These are phyloP conservation scores for Schizopora paradoxa DNA, from an alignment of 1,284 basidiomycete species.

Conservation along the genomic window DNA sequence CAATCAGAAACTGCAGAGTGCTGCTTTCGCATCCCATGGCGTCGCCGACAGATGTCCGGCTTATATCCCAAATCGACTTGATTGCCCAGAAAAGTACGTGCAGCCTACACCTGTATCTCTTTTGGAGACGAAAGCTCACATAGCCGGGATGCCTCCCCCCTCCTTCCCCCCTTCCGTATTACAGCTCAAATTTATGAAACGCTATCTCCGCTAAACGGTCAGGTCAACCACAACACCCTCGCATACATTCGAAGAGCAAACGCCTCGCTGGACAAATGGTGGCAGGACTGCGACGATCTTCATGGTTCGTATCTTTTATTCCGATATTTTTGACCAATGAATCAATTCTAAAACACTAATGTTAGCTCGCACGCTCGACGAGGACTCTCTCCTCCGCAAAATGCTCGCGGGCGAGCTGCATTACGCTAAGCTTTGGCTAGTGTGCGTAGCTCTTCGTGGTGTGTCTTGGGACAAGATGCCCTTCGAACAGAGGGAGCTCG, in stretches of 20 bases:
- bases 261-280: slow-evolving; percentile 84
- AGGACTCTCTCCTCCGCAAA: slow-evolving; percentile 79
- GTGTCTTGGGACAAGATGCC: slow-evolving; percentile 93
- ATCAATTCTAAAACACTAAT: slow-evolving; percentile 6
- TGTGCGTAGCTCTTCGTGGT: slow-evolving; percentile 86
- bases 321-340: not conserved
- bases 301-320: slow-evolving; percentile 47
- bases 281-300: slow-evolving; percentile 77
- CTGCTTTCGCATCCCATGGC: slow-evolving; percentile 78
- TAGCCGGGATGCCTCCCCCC: not conserved
- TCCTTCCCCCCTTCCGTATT: not conserved
- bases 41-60: slow-evolving; percentile 82
- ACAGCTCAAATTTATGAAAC: slow-evolving; percentile 88
- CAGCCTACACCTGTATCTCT: slow-evolving; percentile 7
- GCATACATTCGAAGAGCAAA: slow-evolving; percentile 83
- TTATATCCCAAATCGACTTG: slow-evolving; percentile 83
- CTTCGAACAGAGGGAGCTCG: slow-evolving; percentile 87
- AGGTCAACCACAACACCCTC: slow-evolving; percentile 79
- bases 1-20: slow-evolving; percentile 78
- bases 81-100: slow-evolving; percentile 82
- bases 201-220: slow-evolving; percentile 78
- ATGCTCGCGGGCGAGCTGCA: slow-evolving; percentile 84
- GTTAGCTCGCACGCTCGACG: slow-evolving; percentile 72
- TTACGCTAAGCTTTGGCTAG: slow-evolving; percentile 90
- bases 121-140: slow-evolving; percentile 1